Evolutionary conservation across 306 rosid genomes (phyloP).

Genomic region (Trifolium subterraneum): DNA sequence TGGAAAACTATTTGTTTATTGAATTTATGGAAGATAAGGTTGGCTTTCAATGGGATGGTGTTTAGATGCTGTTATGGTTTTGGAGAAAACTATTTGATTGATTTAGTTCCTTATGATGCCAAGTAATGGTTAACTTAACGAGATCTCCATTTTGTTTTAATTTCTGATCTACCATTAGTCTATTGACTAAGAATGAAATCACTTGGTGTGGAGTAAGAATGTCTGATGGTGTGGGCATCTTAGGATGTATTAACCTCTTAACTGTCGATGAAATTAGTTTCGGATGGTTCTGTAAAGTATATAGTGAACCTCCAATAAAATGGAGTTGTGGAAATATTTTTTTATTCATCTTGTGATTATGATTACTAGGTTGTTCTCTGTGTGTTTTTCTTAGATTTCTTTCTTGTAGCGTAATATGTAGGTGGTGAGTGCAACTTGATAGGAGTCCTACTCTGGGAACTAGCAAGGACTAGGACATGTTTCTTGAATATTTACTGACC

Average conservation of each 20-base stretch:
- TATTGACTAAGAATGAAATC: slow-evolving; percentile 27
- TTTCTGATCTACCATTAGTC: slow-evolving; percentile 19
- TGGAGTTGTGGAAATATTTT: slow-evolving; percentile 7
- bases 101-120: slow-evolving; percentile 39
- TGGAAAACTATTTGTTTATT: slow-evolving; percentile 30
- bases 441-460: slow-evolving; percentile 32
- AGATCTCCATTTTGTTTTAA: slow-evolving; percentile 10
- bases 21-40: slow-evolving; percentile 39
- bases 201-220: slow-evolving; percentile 15
- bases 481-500: slow-evolving; percentile 33
- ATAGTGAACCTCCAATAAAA: slow-evolving; percentile 23
- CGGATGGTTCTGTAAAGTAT: slow-evolving; percentile 25
- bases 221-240: slow-evolving; percentile 32
- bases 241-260: slow-evolving; percentile 25
- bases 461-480: slow-evolving; percentile 28
- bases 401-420: slow-evolving; percentile 19
- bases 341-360: slow-evolving; percentile 21
- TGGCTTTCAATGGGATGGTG: slow-evolving; percentile 33
- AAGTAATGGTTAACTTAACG: slow-evolving; percentile 39
- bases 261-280: slow-evolving; percentile 1
- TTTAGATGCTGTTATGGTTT: slow-evolving; percentile 40
- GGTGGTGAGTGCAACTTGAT: slow-evolving; percentile 19
- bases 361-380: slow-evolving; percentile 39
- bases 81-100: slow-evolving; percentile 34
- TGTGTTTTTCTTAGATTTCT: slow-evolving; percentile 3